Percentiles rank a stretch among this genome's conserved stretches.
phyloP scores from a whole-genome alignment of 164 flowering plant genomes.

The Pachysandra terminalis region DNA sequence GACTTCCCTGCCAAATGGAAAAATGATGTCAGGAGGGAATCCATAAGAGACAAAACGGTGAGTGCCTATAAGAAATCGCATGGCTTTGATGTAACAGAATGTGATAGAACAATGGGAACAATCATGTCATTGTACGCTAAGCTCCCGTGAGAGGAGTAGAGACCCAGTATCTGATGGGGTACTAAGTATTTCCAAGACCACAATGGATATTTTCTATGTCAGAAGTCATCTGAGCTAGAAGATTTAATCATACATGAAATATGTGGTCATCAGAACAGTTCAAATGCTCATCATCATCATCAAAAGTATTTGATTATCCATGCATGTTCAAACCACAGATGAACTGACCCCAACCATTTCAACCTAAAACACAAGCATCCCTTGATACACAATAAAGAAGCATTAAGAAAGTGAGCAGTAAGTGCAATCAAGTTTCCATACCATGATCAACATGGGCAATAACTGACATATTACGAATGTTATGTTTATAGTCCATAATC shows the following conservation, averaged over 20 bases:
- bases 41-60: neutral
- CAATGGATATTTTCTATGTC: neutral
- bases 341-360: no score
- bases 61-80: no score
- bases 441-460: conserved; percentile 32
- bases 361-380: neutral
- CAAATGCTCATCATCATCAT: no score
- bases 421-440: neutral
- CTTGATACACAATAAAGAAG: neutral
- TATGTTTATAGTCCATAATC: conserved; percentile 34
- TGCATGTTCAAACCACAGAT: no score
- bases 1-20: conserved; percentile 39
- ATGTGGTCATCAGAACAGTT: no score
- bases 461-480: conserved; percentile 29
- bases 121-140: neutral
- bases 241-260: neutral
- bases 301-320: no score
- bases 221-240: neutral
- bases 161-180: neutral
- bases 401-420: neutral
- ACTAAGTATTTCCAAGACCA: no score
- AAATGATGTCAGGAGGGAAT: neutral
- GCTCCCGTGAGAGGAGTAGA: neutral
- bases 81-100: no score
- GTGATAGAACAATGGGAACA: neutral